Base-by-base conservation (phyloP, 2,329 filamentous ascomycete genomes). In the Aspergillus terreus region DNA sequence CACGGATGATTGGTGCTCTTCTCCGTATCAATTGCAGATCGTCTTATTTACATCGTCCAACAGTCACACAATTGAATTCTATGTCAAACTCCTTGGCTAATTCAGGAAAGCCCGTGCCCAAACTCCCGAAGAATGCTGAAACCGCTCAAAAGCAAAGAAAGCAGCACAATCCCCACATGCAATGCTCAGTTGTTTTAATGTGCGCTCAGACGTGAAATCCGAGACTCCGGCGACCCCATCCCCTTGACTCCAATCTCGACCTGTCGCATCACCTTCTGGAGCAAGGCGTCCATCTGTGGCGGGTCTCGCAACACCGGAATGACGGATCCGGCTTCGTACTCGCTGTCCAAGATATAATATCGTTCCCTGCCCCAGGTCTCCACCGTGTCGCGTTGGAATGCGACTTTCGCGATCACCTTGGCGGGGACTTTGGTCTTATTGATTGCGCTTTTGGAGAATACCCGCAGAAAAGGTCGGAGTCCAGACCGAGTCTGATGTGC, bases 261-360 rank as follows among this genome's bases (percentile, higher is more conserved):
- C 52, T 66, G 64, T 49, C 54, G 53, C 64, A 70, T 63, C 57
- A 67, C 51, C 47, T 62, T 64, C 44, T 62, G 53, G 35, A 71
- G 53, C 48, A 67, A 23, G 6, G 49, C 49, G 27, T 67, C 63
- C 63, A 68, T 65, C 47, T 56, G 51, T 17, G 60, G 46, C 32
- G 52, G 56, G 49, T 70, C 58, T 35, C 64, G 66, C 49, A 70
- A 49, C 12, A 58, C 51, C 12, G 57, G 51, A 50, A 70, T 55
- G 55, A 71, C 68, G 55, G 67, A 71, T 60, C 58, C 63, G 55
- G 68, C 68, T 51, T 71, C 67, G 46, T 69, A 70, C 42, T 68
- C 64, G 49, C 59, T 59, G 27, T 66, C 63, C 45, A 69, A 51
- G 40, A 69, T 66, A 62, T 63, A 68, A 59, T 71, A 69, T 46